Percentiles rank a stretch among this genome's conserved stretches.
Conservation (phyloP, 352 stramenopile species). For the Globisporangium cylindrosporum region DNA sequence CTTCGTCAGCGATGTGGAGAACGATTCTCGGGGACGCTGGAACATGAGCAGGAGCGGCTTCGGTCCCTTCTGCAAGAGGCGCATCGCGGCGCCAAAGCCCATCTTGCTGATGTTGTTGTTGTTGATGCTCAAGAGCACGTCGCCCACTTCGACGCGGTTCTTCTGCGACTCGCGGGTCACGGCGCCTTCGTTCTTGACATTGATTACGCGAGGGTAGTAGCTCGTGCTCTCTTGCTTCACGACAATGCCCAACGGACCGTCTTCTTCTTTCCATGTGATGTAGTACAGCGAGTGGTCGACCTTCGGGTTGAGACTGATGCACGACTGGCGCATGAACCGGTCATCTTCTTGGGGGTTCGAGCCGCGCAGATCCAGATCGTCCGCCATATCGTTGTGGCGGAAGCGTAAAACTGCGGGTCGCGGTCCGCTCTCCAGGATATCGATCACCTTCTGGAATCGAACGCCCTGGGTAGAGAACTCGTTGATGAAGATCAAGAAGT, state of each 20-base stretch:
- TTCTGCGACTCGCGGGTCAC: conserved; percentile 80
- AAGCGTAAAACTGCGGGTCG: conserved; percentile 78
- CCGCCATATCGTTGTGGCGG: conserved; percentile 70
- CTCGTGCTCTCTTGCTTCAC: conserved; percentile 85
- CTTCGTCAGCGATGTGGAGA: conserved; percentile 24
- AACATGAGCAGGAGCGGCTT: conserved; percentile 89
- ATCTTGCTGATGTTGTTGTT: conserved; percentile 92
- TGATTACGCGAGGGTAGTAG: conserved; percentile 86
- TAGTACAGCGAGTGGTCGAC: conserved; percentile 85
- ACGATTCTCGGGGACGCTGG: conserved; percentile 54
- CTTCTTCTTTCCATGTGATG: conserved; percentile 89
- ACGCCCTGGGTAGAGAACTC: conserved; percentile 81
- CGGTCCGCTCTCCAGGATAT: conserved; percentile 79
- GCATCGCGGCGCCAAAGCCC: conserved; percentile 84
- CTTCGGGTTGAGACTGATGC: conserved; percentile 79
- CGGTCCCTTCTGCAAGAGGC: conserved; percentile 79
- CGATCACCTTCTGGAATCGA: conserved; percentile 85
- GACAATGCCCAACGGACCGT: conserved; percentile 81
- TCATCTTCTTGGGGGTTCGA: conserved; percentile 76
- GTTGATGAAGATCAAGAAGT: conserved; percentile 85
- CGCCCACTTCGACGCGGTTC: conserved; percentile 78
- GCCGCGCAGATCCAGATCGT: conserved; percentile 35
- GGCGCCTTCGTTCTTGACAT: conserved; percentile 85
- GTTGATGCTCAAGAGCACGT: conserved; percentile 85
- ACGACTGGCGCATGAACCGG: conserved; percentile 60